Base-by-base conservation (phyloP, 192 early-diverging fungal genomes). In the Umbelopsis isabellina region DNA sequence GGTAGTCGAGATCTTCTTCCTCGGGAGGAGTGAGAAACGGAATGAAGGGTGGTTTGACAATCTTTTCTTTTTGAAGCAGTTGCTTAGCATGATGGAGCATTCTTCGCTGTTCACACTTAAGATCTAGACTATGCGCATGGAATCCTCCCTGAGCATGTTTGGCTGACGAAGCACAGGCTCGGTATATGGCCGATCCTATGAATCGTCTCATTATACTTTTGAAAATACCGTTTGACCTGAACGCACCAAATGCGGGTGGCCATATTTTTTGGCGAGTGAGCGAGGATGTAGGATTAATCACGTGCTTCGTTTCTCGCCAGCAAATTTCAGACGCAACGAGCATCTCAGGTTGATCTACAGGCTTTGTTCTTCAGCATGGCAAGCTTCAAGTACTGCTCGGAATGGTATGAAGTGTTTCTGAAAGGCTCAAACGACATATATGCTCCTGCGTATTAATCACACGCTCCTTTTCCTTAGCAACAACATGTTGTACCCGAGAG, bases 401-500 rank as follows among this genome's bases (percentile, higher is more conserved):
- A 85, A 73, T 85, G 84, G 84, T 85, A 85, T 65, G 51, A n/a
- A 46, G 4, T 21, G n/a, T 22, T 18, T n/a, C n/a, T 10, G 18
- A 46, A n/a, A 46, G 33, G 37, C 37, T 41, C 37, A 41, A 41
- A 10, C 10, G 2, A 30, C 41, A n/a, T 11, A 23, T 27, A 30
- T 18, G 45, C 30, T 21, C 4, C 30, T 37, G 46, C 44, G 12
- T 49, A 4, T 22, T 44, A 52, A 27, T 41, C 16, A 27, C 9
- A 12, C 20, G n/a, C n/a, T 1, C 37, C 16, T 4, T 71, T 69
- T 46, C 25, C 48, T 51, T 66, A 89, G 92, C 85, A 90, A 88
- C 82, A 94, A 94, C 68, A 80, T 94, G 78, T 82, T 94, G 69
- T 93, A 94, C 73, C 92, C 92, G 58, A 82, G 87, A 75, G 91